A percentile compares a stretch with the other conserved stretches of the same genome.
These are phyloP conservation scores for Mrakia gelida DNA, from an alignment of 768 basidiomycete species.

Conservation along the genomic window DNA sequence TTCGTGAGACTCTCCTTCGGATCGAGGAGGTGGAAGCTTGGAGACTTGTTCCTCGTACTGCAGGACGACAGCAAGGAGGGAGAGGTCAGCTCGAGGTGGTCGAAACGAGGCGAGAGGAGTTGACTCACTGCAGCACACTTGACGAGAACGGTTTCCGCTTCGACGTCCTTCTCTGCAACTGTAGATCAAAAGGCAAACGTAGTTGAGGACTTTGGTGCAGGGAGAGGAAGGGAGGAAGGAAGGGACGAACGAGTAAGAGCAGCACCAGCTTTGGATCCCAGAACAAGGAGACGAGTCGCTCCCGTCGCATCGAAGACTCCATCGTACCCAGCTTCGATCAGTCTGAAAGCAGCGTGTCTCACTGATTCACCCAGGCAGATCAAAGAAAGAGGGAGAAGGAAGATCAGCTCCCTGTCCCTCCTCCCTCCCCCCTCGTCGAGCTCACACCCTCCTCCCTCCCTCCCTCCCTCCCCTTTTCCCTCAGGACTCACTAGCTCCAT, in stretches of 20 bases:
- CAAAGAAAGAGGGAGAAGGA: no score
- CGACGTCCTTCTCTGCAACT: neutral
- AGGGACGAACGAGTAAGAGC: constrained; percentile 14
- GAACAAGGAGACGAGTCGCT: constrained; percentile 15
- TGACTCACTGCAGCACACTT: constrained; percentile 23
- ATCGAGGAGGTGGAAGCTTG: neutral
- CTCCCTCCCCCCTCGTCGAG: neutral
- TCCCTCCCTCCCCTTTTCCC: neutral
- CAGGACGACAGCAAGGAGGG: no score
- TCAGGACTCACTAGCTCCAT: neutral
- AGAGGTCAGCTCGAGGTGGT: neutral
- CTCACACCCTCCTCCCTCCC: neutral
- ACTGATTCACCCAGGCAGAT: neutral
- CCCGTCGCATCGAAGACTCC: neutral
- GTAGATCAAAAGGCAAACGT: neutral
- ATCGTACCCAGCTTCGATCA: constrained; percentile 18
- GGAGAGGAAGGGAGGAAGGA: neutral
- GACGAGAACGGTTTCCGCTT: constrained; percentile 6
- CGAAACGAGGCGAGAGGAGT: neutral
- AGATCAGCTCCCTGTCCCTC: neutral
- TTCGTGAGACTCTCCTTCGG: neutral
- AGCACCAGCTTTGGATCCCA: constrained; percentile 21
- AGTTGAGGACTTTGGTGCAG: no score
- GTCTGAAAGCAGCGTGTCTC: constrained; percentile 16
- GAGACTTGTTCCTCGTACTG: constrained; percentile 27